Evolutionary conservation across 2,329 filamentous ascomycete species (phyloP).

Genomic region (Rhytidhysteron rufulum): DNA sequence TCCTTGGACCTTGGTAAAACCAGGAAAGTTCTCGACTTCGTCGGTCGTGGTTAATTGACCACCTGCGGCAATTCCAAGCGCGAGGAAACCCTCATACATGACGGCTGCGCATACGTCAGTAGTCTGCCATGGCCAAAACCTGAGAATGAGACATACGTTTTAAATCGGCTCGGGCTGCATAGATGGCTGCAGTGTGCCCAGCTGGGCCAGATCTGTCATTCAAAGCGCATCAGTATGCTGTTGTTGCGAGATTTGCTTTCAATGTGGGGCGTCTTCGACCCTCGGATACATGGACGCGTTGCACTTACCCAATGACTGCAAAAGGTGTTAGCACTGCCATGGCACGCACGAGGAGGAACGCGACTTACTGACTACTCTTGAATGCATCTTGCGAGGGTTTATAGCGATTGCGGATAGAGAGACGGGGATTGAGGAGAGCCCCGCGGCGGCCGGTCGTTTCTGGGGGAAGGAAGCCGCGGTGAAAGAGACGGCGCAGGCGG

Average conservation of each 20-base stretch:
- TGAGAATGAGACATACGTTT: conserved; percentile 60
- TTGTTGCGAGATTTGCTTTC: not conserved
- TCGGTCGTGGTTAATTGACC: conserved; percentile 98
- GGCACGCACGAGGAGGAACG: not conserved
- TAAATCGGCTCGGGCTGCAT: conserved; percentile 89
- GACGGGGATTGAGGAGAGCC: conserved; percentile 38
- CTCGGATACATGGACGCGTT: conserved; percentile 12
- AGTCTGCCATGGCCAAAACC: not conserved
- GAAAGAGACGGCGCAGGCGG: conserved; percentile 68
- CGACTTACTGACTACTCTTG: conserved; percentile 79
- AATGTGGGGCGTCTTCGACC: too few relatives aligned
- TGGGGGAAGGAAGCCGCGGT: conserved; percentile 67
- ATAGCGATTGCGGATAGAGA: conserved; percentile 18
- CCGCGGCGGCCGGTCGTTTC: conserved; percentile 45
- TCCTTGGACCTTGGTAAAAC: conserved; percentile 88
- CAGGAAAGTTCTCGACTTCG: conserved; percentile 97
- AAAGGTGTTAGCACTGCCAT: conserved; percentile 20
- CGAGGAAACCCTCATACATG: conserved; percentile 96
- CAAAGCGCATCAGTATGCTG: conserved; percentile 25
- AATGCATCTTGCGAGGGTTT: conserved; percentile 70
- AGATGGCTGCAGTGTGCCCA: conserved; percentile 95
- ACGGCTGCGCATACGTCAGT: conserved; percentile 56
- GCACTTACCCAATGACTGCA: conserved; percentile 34
- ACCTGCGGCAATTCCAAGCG: conserved; percentile 91
- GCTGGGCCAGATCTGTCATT: conserved; percentile 84